Percentiles rank a stretch among this genome's conserved stretches.
phyloP scores from a whole-genome alignment of 192 early-diverging fungal species.

The Funneliformis mosseae region DNA sequence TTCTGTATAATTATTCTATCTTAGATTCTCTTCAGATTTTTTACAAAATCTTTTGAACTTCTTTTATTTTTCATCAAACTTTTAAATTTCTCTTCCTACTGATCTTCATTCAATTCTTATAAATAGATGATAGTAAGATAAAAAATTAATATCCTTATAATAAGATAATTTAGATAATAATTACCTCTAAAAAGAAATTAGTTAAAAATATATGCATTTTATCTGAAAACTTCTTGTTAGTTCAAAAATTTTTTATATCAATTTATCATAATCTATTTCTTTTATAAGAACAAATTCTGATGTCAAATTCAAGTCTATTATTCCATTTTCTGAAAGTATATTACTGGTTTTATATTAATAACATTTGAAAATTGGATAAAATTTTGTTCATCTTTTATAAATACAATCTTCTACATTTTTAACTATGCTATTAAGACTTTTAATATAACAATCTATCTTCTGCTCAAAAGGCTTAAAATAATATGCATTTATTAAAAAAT shows the following conservation, averaged over 20 bases:
- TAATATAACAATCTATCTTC: no score
- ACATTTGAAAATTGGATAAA: background rate
- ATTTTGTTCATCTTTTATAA: background rate
- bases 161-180: conserved; percentile 6
- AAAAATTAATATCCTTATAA: conserved; percentile 17
- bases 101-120: conserved; percentile 15
- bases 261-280: conserved; percentile 5
- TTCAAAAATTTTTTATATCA: conserved; percentile 19
- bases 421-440: no score
- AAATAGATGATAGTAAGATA: background rate
- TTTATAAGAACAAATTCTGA: conserved; percentile 31
- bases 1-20: no score
- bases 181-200: conserved; percentile 29
- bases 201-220: conserved; percentile 1
- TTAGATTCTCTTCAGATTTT: background rate
- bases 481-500: no score
- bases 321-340: conserved; percentile 9
- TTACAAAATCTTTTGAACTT: no score
- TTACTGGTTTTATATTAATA: background rate
- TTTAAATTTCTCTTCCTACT: conserved; percentile 28
- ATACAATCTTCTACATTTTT: no score
- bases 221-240: conserved; percentile 16
- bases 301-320: conserved; percentile 22
- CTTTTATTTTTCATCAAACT: background rate
- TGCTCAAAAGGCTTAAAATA: no score